phyloP scores from a whole-genome alignment of 768 basidiomycete species.

The Epithele typhae region DNA sequence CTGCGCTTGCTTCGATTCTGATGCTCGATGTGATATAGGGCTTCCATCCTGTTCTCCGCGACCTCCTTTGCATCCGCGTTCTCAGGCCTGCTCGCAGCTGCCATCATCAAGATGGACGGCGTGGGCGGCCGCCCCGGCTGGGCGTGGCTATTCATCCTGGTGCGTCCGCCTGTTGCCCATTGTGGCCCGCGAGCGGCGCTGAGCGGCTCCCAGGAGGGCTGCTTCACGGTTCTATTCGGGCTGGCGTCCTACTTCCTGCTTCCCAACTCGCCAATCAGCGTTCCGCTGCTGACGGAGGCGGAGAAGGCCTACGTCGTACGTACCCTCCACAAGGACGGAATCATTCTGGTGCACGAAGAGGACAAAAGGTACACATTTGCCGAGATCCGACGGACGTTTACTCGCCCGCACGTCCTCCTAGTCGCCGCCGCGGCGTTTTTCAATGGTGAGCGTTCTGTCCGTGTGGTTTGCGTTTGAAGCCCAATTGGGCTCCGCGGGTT shows the following conservation, averaged over 20 bases:
- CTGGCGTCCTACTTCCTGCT: slow-evolving; percentile 44
- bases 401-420: slow-evolving; percentile 9
- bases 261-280: slow-evolving; percentile 23
- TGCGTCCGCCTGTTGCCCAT: slow-evolving; percentile 18
- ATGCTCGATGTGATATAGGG: too few relatives aligned
- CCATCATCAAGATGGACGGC: slow-evolving; percentile 52
- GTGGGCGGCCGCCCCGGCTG: slow-evolving; percentile 50
- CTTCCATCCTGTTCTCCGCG: slow-evolving; percentile 38
- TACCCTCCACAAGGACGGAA: slow-evolving; percentile 9
- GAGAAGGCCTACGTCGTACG: slow-evolving; percentile 8
- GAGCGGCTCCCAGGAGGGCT: slow-evolving; percentile 38
- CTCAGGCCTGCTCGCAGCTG: slow-evolving; percentile 60
- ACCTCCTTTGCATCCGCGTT: slow-evolving; percentile 52
- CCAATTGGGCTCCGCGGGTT: too few relatives aligned
- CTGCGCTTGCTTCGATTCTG: too few relatives aligned
- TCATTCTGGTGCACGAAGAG: not conserved
- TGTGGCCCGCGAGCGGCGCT: too few relatives aligned
- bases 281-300: slow-evolving; percentile 7
- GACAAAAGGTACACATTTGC: slow-evolving; percentile 9
- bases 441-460: slow-evolving; percentile 38
- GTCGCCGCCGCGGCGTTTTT: slow-evolving; percentile 20
- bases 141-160: slow-evolving; percentile 68
- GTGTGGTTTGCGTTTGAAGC: not conserved
- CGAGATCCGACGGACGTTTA: slow-evolving; percentile 7
- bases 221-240: slow-evolving; percentile 59